Base-by-base conservation (phyloP, 208 protist genomes). In the Leishmania guyanensis region DNA sequence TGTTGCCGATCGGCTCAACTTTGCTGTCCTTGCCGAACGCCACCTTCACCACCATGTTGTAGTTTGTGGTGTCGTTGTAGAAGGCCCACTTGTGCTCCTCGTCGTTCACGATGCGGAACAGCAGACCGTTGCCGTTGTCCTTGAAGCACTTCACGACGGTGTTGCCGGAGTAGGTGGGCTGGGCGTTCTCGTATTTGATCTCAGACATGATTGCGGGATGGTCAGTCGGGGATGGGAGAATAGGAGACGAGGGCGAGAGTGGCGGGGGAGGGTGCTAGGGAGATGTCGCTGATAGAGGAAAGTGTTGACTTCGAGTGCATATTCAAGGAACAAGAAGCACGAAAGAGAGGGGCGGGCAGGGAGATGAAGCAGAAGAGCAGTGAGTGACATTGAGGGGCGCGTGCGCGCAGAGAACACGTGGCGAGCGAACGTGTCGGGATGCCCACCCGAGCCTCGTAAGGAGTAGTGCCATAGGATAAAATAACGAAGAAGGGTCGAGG, bases 21-120 rank as follows among this genome's bases (percentile, higher is more conserved):
- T 90, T 84, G 84, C 90, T 93, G 84, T 93, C 89, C 86, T 93
- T 92, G 79, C 89, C 91, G 80, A 96, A 96, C 36, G 80, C 80
- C 3, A 94, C 91, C 80, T 90, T 92, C 70, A 96, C 88, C 62
- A 85, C 58, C 91, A 96, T 94, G 74, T 89, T 88, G 90, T 94
- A 96, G 72, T 87, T 87, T 33, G 80, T 92, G 56, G 93, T 94
- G 80, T 96, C 93, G 82, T 96, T 96, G 86, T 96, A 96, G 80
- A 94, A 96, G 76, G 88, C 89, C 92, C 92, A 96, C 84, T 91
- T 86, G 85, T 91, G 91, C 81, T 93, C 89, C 69, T 92, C 86
- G 39, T 89, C 80, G 86, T 96, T 92, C 43, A 96, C 86, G 75
- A 96, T 91, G 66, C 92, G 92, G 87, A 96, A 96, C 65, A 96